phyloP scores from a whole-genome alignment of 2,329 filamentous ascomycete genomes.

The Fusarium domesticum region DNA sequence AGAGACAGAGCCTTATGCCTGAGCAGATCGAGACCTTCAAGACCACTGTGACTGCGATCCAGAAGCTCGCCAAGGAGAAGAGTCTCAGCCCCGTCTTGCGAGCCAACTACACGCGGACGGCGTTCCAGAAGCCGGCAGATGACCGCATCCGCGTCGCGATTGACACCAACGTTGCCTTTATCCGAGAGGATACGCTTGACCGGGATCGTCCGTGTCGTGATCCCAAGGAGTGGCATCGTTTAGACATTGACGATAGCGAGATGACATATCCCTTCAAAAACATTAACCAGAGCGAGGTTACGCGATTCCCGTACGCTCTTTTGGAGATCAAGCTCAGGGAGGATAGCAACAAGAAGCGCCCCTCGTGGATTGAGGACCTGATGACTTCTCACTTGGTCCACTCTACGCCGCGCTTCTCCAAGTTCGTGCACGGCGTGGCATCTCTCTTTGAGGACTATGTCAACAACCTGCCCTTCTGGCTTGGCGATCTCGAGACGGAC shows the following conservation, averaged over 20 bases:
- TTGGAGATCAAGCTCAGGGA: slow-evolving; percentile 89
- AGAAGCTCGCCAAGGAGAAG: slow-evolving; percentile 73
- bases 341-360: slow-evolving; percentile 62
- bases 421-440: slow-evolving; percentile 92
- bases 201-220: slow-evolving; percentile 82
- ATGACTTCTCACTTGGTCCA: slow-evolving; percentile 93
- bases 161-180: slow-evolving; percentile 87
- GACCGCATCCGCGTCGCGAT: slow-evolving; percentile 88
- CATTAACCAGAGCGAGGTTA: slow-evolving; percentile 88
- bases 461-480: slow-evolving; percentile 95
- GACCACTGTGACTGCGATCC: slow-evolving; percentile 70
- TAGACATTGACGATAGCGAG: slow-evolving; percentile 77
- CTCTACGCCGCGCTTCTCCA: slow-evolving; percentile 85
- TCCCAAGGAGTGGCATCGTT: slow-evolving; percentile 83
- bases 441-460: slow-evolving; percentile 93
- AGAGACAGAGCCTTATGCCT: slow-evolving; percentile 66
- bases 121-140: slow-evolving; percentile 94
- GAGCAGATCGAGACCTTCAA: slow-evolving; percentile 68
- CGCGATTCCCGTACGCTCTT: slow-evolving; percentile 83
- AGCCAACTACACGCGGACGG: slow-evolving; percentile 90
- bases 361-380: slow-evolving; percentile 85
- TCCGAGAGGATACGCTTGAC: slow-evolving; percentile 76
- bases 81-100: slow-evolving; percentile 80
- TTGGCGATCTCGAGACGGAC: slow-evolving; percentile 85
- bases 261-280: slow-evolving; percentile 85